A percentile compares a stretch with the other conserved stretches of the same genome.
Evolutionary conservation across 768 basidiomycete species (phyloP).

Genomic region (Kondoa malvinella): DNA sequence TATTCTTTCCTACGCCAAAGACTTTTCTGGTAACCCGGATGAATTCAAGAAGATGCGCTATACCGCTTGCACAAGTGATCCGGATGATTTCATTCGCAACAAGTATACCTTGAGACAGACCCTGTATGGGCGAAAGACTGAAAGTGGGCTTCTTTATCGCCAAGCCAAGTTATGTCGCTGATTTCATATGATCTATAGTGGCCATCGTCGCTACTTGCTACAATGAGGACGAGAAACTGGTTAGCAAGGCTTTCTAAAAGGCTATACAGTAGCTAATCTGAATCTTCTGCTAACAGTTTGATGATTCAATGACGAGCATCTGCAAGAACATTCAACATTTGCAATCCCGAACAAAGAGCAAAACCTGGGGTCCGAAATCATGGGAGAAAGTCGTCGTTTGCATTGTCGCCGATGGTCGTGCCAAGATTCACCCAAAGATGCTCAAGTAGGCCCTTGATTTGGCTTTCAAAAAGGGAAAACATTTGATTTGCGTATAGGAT

Average conservation of each 20-base stretch:
- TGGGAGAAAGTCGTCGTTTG: slow-evolving; percentile 65
- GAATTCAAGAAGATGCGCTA: slow-evolving; percentile 19
- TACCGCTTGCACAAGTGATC: background rate
- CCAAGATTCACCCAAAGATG: slow-evolving; percentile 37
- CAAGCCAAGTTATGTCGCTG: background rate
- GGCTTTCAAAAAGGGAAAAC: too few species aligned
- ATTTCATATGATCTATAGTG: background rate
- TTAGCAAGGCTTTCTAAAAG: background rate
- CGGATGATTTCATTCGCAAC: slow-evolving; percentile 14
- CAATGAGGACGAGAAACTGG: slow-evolving; percentile 15
- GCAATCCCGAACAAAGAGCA: slow-evolving; percentile 65
- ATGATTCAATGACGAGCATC: slow-evolving; percentile 70
- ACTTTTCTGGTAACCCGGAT: background rate
- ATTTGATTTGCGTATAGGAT: slow-evolving; percentile 38
- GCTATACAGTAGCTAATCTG: too few species aligned
- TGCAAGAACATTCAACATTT: slow-evolving; percentile 85
- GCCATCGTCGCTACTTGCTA: background rate
- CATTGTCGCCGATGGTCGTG: slow-evolving; percentile 33
- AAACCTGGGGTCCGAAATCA: slow-evolving; percentile 91
- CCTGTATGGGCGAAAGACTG: slow-evolving; percentile 18
- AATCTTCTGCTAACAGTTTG: too few species aligned
- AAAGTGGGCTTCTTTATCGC: slow-evolving; percentile 17
- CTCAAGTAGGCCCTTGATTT: too few species aligned
- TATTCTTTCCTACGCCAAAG: slow-evolving; percentile 8
- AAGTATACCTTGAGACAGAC: slow-evolving; percentile 16